These are phyloP conservation scores for Diutina ranongensis DNA, from an alignment of 1,139 yeast genomes.

Conservation along the genomic window DNA sequence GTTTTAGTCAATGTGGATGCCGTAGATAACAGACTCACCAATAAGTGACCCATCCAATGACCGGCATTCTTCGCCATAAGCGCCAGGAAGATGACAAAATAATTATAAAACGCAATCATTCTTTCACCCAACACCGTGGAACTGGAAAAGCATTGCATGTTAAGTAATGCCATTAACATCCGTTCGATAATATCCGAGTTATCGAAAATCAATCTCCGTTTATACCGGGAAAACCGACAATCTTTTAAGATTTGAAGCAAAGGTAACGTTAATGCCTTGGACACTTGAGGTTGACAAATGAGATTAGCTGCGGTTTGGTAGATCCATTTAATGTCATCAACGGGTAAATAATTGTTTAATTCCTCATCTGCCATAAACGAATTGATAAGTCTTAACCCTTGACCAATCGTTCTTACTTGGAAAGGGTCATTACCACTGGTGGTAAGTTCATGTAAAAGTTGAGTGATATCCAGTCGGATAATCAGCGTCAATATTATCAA, in stretches of 20 bases:
- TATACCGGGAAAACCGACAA: constrained; percentile 19
- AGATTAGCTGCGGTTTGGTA: constrained; percentile 25
- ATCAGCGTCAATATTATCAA: not conserved
- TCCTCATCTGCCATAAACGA: constrained; percentile 22
- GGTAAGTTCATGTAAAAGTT: not conserved
- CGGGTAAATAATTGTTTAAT: constrained; percentile 20
- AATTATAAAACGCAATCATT: not conserved
- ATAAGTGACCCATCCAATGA: not conserved
- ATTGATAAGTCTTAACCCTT: constrained; percentile 27
- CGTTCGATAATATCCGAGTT: constrained; percentile 23
- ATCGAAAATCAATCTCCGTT: constrained; percentile 21
- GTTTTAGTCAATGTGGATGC: not conserved
- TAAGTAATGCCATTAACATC: constrained; percentile 24
- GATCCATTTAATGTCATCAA: constrained; percentile 27
- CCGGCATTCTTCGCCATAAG: constrained; percentile 2
- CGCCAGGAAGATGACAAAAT: not conserved
- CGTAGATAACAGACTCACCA: not conserved
- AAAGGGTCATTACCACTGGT: constrained; percentile 22
- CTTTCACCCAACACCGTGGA: not conserved
- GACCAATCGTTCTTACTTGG: constrained; percentile 25
- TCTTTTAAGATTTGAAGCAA: constrained; percentile 30
- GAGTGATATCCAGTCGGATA: not conserved
- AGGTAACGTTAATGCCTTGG: constrained; percentile 29
- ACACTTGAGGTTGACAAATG: constrained; percentile 19
- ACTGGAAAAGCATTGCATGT: constrained; percentile 10